Percentiles rank a stretch among this genome's conserved stretches.
These are phyloP conservation scores for Endothia cerciana DNA, from an alignment of 2,329 filamentous ascomycete genomes.

Conservation along the genomic window DNA sequence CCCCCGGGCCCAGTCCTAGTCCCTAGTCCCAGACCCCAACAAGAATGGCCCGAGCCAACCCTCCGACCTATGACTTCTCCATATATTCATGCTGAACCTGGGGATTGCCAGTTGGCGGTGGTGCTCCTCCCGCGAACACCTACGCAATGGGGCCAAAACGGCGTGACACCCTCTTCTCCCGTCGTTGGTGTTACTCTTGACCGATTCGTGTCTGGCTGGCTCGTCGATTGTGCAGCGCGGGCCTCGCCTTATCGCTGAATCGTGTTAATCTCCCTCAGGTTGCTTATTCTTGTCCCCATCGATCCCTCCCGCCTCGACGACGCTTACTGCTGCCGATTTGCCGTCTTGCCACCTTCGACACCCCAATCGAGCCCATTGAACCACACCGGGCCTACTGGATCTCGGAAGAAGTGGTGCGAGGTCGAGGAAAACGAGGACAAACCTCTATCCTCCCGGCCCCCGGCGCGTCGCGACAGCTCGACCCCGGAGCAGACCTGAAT, in stretches of 20 bases:
- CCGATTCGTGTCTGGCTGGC: not conserved
- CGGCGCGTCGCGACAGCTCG: not conserved
- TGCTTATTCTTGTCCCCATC: not conserved
- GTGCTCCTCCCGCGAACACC: not conserved
- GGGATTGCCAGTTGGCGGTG: slow-evolving; percentile 4
- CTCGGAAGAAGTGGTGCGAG: not conserved
- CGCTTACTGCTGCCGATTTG: not conserved
- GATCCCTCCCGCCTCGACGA: slow-evolving; percentile 1
- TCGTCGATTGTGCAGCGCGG: not conserved
- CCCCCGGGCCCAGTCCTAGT: not conserved
- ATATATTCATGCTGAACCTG: not conserved
- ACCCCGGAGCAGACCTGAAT: not conserved
- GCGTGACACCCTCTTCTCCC: not conserved
- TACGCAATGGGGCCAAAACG: not conserved
- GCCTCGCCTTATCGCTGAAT: not conserved
- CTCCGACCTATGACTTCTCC: not conserved
- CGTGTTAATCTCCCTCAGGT: not conserved
- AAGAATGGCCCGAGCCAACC: not conserved
- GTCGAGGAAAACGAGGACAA: not conserved
- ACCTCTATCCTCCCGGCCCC: not conserved
- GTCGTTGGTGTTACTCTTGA: not conserved
- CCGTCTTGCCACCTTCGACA: not conserved
- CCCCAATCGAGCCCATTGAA: not conserved
- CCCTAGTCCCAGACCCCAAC: not conserved
- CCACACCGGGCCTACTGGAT: not conserved